A percentile compares a stretch with the other conserved stretches of the same genome.
Conservation (phyloP, 192 early-diverging fungal species). For the Phlyctochytrium bullatum region DNA sequence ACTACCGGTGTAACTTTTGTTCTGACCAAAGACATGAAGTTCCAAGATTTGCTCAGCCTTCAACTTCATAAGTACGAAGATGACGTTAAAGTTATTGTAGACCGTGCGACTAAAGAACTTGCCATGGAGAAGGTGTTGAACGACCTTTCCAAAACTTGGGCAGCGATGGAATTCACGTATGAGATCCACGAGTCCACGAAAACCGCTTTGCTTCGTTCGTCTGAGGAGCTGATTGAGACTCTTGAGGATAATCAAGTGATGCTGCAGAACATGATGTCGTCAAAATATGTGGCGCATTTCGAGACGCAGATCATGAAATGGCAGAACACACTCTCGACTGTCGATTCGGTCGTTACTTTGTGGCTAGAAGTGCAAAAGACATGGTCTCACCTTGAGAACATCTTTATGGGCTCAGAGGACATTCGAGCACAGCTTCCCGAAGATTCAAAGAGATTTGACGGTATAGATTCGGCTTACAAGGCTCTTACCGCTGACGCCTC, state of each 20-base stretch:
- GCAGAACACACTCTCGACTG: conserved; percentile 60
- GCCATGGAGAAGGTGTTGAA: conserved; percentile 70
- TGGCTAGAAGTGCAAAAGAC: conserved; percentile 69
- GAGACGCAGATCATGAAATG: conserved; percentile 63
- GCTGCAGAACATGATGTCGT: conserved; percentile 68
- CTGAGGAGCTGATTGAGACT: conserved; percentile 65
- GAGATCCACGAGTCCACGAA: conserved; percentile 56
- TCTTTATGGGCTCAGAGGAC: conserved; percentile 67
- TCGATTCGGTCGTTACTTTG: conserved; percentile 55
- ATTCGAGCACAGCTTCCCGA: conserved; percentile 64
- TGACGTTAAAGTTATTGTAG: conserved; percentile 66
- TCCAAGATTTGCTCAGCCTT: conserved; percentile 60
- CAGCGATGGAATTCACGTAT: conserved; percentile 63
- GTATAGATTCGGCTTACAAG: conserved; percentile 59
- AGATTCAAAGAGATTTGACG: conserved; percentile 62
- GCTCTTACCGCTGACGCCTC: conserved; percentile 53
- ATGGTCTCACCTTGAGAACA: conserved; percentile 65
- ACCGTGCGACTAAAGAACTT: conserved; percentile 63
- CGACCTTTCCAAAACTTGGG: conserved; percentile 62
- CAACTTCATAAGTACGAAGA: conserved; percentile 67
- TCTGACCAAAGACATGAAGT: conserved; percentile 65
- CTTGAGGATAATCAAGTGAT: conserved; percentile 69
- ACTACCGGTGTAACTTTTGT: conserved; percentile 66
- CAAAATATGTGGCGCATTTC: conserved; percentile 64
- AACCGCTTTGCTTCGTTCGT: conserved; percentile 49